Evolutionary conservation across 2,329 filamentous ascomycete genomes (phyloP).

Genomic region (Sarocladiaceae sp.): DNA sequence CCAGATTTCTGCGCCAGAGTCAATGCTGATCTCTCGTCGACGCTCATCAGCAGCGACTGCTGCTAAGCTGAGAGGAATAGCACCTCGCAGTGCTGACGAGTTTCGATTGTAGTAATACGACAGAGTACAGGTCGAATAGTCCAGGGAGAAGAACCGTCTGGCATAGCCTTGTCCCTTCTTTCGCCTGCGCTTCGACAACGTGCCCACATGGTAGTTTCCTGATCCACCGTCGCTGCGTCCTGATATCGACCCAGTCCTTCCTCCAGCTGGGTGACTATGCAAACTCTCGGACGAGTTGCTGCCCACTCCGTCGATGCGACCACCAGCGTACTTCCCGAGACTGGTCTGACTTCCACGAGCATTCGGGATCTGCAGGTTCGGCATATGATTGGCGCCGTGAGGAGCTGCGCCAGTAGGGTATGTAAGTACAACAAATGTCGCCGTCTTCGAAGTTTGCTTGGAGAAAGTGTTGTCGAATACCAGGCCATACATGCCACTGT

Average conservation of each 20-base stretch:
- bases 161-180: conserved; percentile 95
- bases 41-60: conserved; percentile 87
- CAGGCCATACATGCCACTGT: conserved; percentile 91
- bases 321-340: conserved; percentile 44
- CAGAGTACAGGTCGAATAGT: conserved; percentile 88
- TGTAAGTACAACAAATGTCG: conserved; percentile 89
- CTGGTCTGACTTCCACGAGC: conserved; percentile 43
- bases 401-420: conserved; percentile 82
- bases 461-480: conserved; percentile 99
- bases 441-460: conserved; percentile 89
- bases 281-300: conserved; percentile 59
- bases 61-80: conserved; percentile 86
- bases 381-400: conserved; percentile 68
- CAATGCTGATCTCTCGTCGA: conserved; percentile 87
- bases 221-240: conserved; percentile 39
- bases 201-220: conserved; percentile 71
- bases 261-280: conserved; percentile 43
- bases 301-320: conserved; percentile 37
- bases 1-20: conserved; percentile 96
- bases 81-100: conserved; percentile 85
- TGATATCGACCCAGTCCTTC: conserved; percentile 45
- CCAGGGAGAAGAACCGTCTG: conserved; percentile 89
- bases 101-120: conserved; percentile 96
- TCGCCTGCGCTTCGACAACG: conserved; percentile 81
- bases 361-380: conserved; percentile 45